phyloP scores from a whole-genome alignment of 306 rosid species.

The Cucurbita maxima region DNA sequence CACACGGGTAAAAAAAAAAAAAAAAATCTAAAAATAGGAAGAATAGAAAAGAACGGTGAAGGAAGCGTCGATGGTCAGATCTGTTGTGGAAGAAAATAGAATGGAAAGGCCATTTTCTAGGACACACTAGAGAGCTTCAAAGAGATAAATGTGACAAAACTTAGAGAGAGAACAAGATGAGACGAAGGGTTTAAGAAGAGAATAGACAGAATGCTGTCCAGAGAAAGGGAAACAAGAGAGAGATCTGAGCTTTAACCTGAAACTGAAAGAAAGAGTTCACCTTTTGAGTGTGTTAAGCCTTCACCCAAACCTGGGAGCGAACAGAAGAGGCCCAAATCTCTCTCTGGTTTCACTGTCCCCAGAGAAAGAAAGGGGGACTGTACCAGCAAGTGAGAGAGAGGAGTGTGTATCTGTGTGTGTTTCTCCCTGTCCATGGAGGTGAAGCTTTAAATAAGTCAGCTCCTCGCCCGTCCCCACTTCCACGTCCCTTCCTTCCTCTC shows the following conservation, averaged over 20 bases:
- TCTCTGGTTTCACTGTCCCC: not conserved
- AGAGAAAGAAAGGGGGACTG: not conserved
- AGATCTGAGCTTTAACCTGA: not conserved
- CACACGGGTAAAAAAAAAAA: not conserved
- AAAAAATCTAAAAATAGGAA: conserved; percentile 3
- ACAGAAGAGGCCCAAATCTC: not conserved
- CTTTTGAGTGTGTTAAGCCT: not conserved
- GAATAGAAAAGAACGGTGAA: not conserved
- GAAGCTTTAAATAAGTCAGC: conserved; percentile 7
- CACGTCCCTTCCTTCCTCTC: not conserved
- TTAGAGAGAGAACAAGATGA: not conserved
- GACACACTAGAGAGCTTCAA: not conserved
- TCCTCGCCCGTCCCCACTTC: conserved; percentile 7
- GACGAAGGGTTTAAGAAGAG: not conserved
- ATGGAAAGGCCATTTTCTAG: not conserved
- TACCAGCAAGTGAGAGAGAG: not conserved
- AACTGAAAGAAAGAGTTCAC: too few relatives aligned
- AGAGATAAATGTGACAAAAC: not conserved
- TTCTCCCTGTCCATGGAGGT: not conserved
- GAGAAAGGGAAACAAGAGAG: not conserved
- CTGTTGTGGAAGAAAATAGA: not conserved
- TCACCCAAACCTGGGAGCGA: not conserved
- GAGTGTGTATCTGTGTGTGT: not conserved
- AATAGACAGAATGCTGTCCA: not conserved
- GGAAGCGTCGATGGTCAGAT: not conserved